These are phyloP conservation scores for Chlorella variabilis DNA, from an alignment of 163 green algal genomes.

Conservation along the genomic window DNA sequence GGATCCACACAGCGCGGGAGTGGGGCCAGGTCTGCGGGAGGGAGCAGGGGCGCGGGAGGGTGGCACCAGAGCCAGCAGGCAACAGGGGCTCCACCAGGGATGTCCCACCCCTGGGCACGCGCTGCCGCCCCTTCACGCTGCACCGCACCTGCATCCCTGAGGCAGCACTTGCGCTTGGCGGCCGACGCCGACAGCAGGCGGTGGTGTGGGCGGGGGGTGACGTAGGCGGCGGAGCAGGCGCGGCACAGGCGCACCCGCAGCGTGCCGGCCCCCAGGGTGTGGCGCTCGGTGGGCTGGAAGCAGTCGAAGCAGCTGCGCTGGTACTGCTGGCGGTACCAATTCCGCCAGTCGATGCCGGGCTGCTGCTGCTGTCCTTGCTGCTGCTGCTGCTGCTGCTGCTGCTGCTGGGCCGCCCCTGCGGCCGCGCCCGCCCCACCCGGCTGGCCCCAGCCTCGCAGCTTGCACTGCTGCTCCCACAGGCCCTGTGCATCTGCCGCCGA, in stretches of 20 bases:
- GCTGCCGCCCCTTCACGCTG: neutral
- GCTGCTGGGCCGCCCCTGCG: neutral
- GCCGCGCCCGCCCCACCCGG: neutral
- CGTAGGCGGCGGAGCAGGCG: neutral
- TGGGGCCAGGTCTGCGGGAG: neutral
- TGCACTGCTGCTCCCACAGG: slow-evolving; percentile 13
- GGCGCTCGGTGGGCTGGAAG: slow-evolving; percentile 10
- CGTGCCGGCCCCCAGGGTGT: slow-evolving; percentile 1
- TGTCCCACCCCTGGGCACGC: neutral
- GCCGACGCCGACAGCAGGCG: slow-evolving; percentile 14
- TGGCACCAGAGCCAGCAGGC: neutral
- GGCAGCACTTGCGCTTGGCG: slow-evolving; percentile 8
- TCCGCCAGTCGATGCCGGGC: neutral
- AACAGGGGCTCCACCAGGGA: neutral
- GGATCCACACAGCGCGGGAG: slow-evolving; percentile 28
- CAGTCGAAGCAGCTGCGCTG: slow-evolving; percentile 22
- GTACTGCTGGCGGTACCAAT: slow-evolving; percentile 29
- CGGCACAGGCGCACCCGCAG: slow-evolving; percentile 32
- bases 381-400: neutral
- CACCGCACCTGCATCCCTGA: slow-evolving; percentile 18
- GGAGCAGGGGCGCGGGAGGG: no score
- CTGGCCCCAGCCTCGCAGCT: neutral
- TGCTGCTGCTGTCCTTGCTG: neutral
- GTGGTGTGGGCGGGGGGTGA: slow-evolving; percentile 5
- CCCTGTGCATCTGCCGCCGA: neutral